Evolutionary conservation across 1,139 yeast genomes (phyloP), one percentile per base, ranked within the genome.

Genomic region (Hanseniaspora gamundiae): DNA sequence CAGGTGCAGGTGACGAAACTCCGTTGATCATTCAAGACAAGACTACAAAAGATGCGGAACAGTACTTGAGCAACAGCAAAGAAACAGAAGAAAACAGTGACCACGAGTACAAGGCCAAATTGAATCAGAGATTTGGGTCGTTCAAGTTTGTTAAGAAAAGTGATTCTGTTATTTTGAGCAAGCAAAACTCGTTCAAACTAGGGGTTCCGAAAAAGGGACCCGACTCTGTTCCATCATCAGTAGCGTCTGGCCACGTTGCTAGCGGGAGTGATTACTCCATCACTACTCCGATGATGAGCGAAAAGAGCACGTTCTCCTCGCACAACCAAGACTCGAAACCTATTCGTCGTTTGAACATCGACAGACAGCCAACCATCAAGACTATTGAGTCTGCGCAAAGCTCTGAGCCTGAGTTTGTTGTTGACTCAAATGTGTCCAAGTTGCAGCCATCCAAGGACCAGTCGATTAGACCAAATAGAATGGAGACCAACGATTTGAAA

Each of bases 211-310:
- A 28, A 11, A 35, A 41, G 21, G 17, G 19, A n/a, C 39, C 39
- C 24, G 44, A 43, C 5, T 46, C 54, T 4, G 50, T 46, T 22
- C 49, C 49, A 5, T 51, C 58, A 2, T 56, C 60, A 4, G 53
- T 57, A n/a, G 60, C 57, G 7, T 58, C 62, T 3, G 62, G 60
- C 4, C 56, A 58, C 42, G 39, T 58, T 24, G 60, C 60, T 1
- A 58, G 61, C 45, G 61, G 55, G 38, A 58, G 61, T 45, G 61
- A 59, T 11, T 51, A 56, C 7, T 58, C 61, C 14, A 35, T 35
- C 3, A 14, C 16, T n/a, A 35, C 38, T 5, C 38, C 38, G 3
- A 35, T 20, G 26, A 35, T 35, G 26, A 35, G 38, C 14, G 26
- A 35, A 20, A 11, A 35, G 20, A 35, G 38, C 19, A 8, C 17